Base-by-base conservation (phyloP, 1,284 basidiomycete genomes). In the Tausonia pullulans region DNA sequence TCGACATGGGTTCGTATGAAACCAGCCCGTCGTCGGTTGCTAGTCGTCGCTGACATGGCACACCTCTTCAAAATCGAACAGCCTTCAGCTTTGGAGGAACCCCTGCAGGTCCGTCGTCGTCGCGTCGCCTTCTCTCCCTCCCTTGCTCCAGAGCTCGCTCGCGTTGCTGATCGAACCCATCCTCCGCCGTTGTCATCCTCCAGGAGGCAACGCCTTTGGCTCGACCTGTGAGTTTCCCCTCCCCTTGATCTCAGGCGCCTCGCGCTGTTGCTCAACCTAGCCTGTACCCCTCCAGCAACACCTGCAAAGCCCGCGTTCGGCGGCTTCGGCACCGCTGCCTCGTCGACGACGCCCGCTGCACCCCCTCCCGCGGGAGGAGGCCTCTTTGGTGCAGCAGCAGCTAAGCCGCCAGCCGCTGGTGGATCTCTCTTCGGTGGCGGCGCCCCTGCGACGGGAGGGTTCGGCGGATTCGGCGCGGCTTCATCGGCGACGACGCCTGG, bases 251-350 rank as follows among this genome's bases (percentile, higher is more conserved):
- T 44, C 27, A 44, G 9, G 13, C 43, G 10, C 1, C 13, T 58
- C 14, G 10, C 40, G 3, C 11, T 14, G 56, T 58, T n/a, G 5
- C 14, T 45, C 11, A 3, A 3, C 13, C 40, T 41, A 40, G 8
- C 7, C 4, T 45, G 8, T 9, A 14, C 5, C 6, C 7, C 3
- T 4, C 13, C 3, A 58, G 46, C 60, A 4, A 61, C 60, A 3
- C 60, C 60, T 16, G 60, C 60, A 9, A 61, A 61, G 11, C 60
- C 60, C 48, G 58, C 58, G n/a, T 61, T 61, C 51, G 60, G 60
- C 5, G 60, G 60, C 7, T 61, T 61, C n/a, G 60, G 60, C 52
- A n/a, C 52, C 52, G 16, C 58, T 6, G 16, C 60, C 27, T 11
- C 60, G 7, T 61, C 60, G 10, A 61, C 60, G 5, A 61, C 60